Conservation (phyloP, 768 basidiomycete species). For the Macrolepiota dolichaula region DNA sequence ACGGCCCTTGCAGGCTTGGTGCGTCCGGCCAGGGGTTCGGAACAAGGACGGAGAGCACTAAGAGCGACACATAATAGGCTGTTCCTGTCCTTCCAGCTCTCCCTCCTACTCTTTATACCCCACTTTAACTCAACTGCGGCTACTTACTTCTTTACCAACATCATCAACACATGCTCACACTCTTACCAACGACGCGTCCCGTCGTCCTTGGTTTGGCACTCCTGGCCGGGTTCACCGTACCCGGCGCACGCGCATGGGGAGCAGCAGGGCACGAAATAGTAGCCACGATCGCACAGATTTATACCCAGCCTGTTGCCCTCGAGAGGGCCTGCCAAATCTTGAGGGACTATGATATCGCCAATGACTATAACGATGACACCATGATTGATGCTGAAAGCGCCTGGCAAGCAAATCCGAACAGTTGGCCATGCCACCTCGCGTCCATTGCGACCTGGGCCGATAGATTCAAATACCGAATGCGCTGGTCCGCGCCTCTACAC, state of each 20-base stretch:
- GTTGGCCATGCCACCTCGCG: constrained; percentile 72
- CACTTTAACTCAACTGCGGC: neutral
- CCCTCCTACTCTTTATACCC: neutral
- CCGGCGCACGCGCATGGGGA: constrained; percentile 7
- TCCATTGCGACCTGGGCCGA: constrained; percentile 91
- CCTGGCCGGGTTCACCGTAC: neutral
- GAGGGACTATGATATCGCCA: constrained; percentile 33
- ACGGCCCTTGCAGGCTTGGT: neutral
- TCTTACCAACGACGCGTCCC: neutral
- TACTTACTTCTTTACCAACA: neutral
- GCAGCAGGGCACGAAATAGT: constrained; percentile 82
- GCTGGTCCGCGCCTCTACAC: constrained; percentile 74
- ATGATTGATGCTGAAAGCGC: constrained; percentile 15
- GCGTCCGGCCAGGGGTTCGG: neutral
- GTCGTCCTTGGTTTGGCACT: neutral
- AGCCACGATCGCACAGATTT: constrained; percentile 91
- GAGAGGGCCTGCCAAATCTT: constrained; percentile 71
- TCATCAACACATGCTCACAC: neutral
- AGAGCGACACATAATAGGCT: neutral
- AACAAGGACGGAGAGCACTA: neutral
- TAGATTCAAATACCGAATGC: constrained; percentile 53
- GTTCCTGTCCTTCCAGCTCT: neutral
- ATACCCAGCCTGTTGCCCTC: constrained; percentile 73
- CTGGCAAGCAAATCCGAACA: no score
- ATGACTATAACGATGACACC: constrained; percentile 26